phyloP scores from a whole-genome alignment of 2,329 filamentous ascomycete species.

The Beauveria varroae region DNA sequence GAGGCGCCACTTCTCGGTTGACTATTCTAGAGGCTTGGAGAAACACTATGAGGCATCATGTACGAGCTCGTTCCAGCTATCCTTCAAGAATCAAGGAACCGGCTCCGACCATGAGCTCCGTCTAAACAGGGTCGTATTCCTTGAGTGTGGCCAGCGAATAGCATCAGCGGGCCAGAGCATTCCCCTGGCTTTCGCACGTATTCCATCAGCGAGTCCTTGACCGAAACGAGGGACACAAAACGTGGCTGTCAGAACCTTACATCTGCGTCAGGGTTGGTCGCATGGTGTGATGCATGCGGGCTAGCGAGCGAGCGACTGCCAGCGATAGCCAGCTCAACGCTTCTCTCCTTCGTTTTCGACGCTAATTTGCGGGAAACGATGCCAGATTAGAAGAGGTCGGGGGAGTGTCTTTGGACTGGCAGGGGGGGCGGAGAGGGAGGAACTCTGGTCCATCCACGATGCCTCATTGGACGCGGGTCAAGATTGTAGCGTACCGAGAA shows the following conservation, averaged over 20 bases:
- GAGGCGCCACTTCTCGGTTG: background rate
- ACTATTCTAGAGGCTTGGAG: background rate
- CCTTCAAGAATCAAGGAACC: background rate
- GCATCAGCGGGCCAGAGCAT: background rate
- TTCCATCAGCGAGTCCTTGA: background rate
- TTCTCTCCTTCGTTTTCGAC: background rate
- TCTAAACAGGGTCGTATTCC: background rate
- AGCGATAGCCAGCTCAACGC: background rate
- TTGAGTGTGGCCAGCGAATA: background rate
- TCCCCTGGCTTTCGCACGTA: background rate
- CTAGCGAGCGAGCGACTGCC: background rate
- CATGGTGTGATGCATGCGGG: background rate
- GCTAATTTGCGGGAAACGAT: slow-evolving; percentile 10
- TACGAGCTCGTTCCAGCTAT: background rate
- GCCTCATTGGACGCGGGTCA: background rate
- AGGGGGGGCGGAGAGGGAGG: background rate
- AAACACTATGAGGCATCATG: background rate
- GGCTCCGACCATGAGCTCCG: background rate
- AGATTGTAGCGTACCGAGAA: background rate
- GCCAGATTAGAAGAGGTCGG: background rate
- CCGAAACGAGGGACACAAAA: background rate
- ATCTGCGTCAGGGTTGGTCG: background rate
- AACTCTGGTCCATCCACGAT: background rate
- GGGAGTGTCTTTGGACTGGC: background rate
- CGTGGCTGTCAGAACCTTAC: slow-evolving; percentile 3